phyloP scores from a whole-genome alignment of 805 yeast genomes.

The Suhomyces xylopsoci region DNA sequence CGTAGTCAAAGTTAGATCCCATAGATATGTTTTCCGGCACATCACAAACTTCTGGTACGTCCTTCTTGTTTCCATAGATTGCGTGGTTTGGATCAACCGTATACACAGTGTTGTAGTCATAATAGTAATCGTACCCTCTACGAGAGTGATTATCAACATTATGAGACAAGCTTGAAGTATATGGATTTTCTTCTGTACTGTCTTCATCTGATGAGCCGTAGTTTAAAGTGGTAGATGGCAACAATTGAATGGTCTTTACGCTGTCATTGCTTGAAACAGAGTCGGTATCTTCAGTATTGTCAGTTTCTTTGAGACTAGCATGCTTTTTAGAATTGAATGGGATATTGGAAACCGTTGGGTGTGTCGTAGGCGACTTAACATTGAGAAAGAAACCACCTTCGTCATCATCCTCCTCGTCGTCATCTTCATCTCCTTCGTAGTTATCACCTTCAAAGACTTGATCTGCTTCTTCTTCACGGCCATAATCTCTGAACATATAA shows the following conservation, averaged over 20 bases:
- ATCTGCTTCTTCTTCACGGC: constrained; percentile 3
- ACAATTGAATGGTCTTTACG: constrained; percentile 54
- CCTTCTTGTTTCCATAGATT: constrained; percentile 28
- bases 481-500: constrained; percentile 4
- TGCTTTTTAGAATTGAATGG: background rate
- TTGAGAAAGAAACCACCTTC: constrained; percentile 69
- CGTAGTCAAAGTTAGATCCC: constrained; percentile 40
- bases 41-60: constrained; percentile 42
- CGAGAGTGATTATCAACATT: constrained; percentile 58
- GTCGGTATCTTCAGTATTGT: constrained; percentile 23
- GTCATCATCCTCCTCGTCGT: constrained; percentile 50
- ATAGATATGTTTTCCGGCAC: constrained; percentile 44
- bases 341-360: constrained; percentile 19
- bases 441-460: constrained; percentile 5
- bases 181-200: constrained; percentile 56
- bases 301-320: constrained; percentile 6
- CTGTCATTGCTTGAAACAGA: constrained; percentile 29
- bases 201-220: constrained; percentile 63
- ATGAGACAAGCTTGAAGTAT: constrained; percentile 60
- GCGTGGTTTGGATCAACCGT: constrained; percentile 48
- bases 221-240: constrained; percentile 86
- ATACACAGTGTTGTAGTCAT: constrained; percentile 78
- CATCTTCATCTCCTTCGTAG: constrained; percentile 20
- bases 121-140: constrained; percentile 74
- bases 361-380: constrained; percentile 43